A percentile compares a stretch with the other conserved stretches of the same genome.
Evolutionary conservation across 768 basidiomycete species (phyloP).

Genomic region (Chiua virens): DNA sequence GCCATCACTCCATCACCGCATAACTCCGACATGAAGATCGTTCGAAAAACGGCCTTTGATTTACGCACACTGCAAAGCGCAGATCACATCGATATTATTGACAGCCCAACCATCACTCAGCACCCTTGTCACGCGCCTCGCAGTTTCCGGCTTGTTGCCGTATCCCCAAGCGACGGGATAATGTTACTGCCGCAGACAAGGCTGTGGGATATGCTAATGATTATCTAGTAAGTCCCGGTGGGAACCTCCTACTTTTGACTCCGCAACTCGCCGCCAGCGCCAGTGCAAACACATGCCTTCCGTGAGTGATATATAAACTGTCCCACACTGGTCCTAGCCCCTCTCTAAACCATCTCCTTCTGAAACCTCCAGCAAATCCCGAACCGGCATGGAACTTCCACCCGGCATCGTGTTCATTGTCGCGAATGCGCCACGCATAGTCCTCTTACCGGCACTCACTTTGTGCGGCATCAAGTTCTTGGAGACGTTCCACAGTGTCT

Average conservation of each 20-base stretch:
- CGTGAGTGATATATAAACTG: too few relatives aligned
- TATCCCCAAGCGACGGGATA: too few relatives aligned
- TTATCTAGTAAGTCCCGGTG: not conserved
- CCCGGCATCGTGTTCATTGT: constrained; percentile 33
- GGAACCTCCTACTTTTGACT: too few relatives aligned
- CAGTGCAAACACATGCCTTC: too few relatives aligned
- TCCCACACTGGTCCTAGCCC: too few relatives aligned
- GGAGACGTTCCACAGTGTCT: constrained; percentile 1
- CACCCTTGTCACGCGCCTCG: too few relatives aligned
- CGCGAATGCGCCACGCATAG: constrained; percentile 24
- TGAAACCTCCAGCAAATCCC: not conserved
- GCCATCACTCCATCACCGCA: not conserved
- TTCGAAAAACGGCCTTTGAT: constrained; percentile 3
- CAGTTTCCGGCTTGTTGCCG: too few relatives aligned
- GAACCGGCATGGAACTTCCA: constrained; percentile 29
- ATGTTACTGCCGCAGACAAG: too few relatives aligned
- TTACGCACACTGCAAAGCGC: not conserved
- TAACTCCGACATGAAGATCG: constrained; percentile 8
- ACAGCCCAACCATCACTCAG: too few relatives aligned
- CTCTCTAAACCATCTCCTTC: too few relatives aligned
- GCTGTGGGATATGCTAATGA: not conserved
- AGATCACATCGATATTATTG: not conserved
- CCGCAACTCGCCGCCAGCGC: too few relatives aligned
- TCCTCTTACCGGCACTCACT: constrained; percentile 16
- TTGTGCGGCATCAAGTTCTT: constrained; percentile 15